phyloP scores from a whole-genome alignment of 23 red algal genomes.

The Gracilariopsis chorda region DNA sequence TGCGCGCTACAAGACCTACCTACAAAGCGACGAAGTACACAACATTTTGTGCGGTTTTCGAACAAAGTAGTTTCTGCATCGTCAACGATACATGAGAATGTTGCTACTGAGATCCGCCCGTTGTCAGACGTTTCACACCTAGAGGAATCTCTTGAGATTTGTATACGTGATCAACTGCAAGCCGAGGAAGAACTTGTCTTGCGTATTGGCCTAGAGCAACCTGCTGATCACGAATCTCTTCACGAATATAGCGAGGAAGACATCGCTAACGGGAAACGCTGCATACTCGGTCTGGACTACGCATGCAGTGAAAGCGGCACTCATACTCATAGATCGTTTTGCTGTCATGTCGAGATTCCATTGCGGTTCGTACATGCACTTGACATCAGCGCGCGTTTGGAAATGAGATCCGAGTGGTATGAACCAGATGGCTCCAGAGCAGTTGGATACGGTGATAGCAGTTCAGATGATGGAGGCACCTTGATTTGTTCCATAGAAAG shows the following conservation, averaged over 20 bases:
- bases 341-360: constrained; percentile 2
- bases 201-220: background rate
- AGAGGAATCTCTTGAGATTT: background rate
- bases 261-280: background rate
- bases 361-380: constrained; percentile 6
- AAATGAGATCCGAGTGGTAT: constrained; percentile 33
- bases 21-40: background rate
- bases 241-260: background rate
- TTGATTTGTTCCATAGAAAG: constrained; percentile 32
- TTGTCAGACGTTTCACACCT: background rate
- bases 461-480: constrained; percentile 35
- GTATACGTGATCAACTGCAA: background rate
- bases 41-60: constrained; percentile 14
- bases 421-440: constrained; percentile 14
- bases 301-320: background rate
- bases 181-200: background rate
- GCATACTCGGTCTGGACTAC: background rate
- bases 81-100: background rate
- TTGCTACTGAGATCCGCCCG: background rate
- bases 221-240: background rate
- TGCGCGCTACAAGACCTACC: constrained; percentile 1
- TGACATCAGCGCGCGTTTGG: constrained; percentile 35
- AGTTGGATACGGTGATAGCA: background rate
- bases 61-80: background rate
- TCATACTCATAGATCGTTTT: background rate